A percentile compares a stretch with the other conserved stretches of the same genome.
Conservation (phyloP, 768 basidiomycete genomes). For the Gautieria morchelliformis region DNA sequence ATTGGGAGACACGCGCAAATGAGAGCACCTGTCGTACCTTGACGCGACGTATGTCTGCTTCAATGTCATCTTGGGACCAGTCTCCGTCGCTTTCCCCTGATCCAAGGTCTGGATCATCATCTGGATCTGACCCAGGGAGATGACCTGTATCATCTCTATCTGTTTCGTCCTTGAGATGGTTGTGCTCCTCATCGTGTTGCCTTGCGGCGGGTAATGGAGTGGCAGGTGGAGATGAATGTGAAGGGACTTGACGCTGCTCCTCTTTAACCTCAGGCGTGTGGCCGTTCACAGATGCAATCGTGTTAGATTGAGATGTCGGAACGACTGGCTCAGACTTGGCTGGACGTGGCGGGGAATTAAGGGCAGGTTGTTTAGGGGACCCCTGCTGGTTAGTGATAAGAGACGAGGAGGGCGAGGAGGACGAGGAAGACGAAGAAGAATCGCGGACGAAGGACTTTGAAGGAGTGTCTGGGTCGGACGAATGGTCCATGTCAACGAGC, state of each 20-base stretch:
- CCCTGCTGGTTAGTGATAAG: background rate
- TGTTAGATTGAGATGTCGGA: background rate
- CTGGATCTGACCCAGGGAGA: constrained; percentile 4
- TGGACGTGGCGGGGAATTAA: constrained; percentile 2
- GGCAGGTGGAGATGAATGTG: background rate
- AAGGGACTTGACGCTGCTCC: background rate
- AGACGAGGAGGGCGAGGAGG: background rate
- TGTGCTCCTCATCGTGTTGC: background rate
- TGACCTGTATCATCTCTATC: background rate
- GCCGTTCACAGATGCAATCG: constrained; percentile 1
- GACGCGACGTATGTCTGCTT: constrained; percentile 11
- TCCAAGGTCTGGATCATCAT: constrained; percentile 4
- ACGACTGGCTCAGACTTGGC: background rate
- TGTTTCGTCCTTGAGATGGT: background rate
- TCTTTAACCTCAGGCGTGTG: background rate
- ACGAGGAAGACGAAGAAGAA: constrained; percentile 6
- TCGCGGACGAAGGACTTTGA: constrained; percentile 6
- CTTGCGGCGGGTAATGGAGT: background rate
- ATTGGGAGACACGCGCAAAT: background rate
- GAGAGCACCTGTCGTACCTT: background rate
- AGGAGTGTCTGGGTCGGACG: constrained; percentile 7
- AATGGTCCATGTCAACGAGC: constrained; percentile 7
- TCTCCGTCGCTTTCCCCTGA: constrained; percentile 9
- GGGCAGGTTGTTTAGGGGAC: background rate
- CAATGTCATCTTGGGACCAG: constrained; percentile 8